A percentile compares a stretch with the other conserved stretches of the same genome.
Evolutionary conservation across 139 green algal species (phyloP).

Genomic region (Coccomyxa sp.): DNA sequence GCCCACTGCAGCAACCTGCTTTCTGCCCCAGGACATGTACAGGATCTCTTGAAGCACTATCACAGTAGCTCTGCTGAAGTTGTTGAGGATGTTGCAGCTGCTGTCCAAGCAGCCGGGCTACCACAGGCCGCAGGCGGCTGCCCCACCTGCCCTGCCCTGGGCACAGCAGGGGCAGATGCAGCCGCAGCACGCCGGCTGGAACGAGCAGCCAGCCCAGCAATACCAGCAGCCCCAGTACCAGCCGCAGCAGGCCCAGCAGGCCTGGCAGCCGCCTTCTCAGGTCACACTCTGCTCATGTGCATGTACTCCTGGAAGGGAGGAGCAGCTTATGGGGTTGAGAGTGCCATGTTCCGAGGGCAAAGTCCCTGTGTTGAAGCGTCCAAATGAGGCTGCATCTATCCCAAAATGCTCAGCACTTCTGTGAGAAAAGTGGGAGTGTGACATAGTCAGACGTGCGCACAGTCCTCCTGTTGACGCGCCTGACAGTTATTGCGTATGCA

Average conservation of each 20-base stretch:
- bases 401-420: no score
- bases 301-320: no score
- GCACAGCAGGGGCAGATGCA: not conserved
- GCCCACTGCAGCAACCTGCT: no score
- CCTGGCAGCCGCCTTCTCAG: no score
- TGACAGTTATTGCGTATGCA: not conserved
- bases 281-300: no score
- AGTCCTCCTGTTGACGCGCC: not conserved
- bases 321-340: no score
- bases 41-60: no score
- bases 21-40: no score
- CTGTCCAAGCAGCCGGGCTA: constrained; percentile 10
- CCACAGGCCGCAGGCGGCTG: not conserved
- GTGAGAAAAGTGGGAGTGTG: no score
- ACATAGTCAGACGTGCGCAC: not conserved
- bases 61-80: not conserved
- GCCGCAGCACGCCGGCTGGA: not conserved
- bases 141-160: not conserved
- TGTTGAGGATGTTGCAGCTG: constrained; percentile 8
- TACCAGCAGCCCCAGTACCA: constrained; percentile 13
- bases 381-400: no score
- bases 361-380: not conserved
- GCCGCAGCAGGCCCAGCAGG: not conserved
- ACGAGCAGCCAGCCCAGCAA: not conserved
- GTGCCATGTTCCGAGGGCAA: no score